Evolutionary conservation across 345 rosid species (phyloP).

Genomic region (Acer campestre): DNA sequence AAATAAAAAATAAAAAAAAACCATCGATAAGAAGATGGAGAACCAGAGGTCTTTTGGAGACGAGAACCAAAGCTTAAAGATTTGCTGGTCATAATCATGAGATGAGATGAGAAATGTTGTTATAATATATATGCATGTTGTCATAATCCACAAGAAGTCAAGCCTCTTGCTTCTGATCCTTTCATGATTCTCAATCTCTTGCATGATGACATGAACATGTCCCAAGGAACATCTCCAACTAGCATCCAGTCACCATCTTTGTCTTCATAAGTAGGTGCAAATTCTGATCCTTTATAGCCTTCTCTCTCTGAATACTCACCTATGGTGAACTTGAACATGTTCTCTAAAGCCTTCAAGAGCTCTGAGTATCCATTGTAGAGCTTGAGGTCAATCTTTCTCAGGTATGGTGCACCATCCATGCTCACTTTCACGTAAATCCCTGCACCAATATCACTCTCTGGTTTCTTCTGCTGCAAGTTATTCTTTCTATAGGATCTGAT

Average conservation of each 20-base stretch:
- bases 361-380: constrained; percentile 55
- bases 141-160: constrained; percentile 54
- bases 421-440: constrained; percentile 83
- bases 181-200: constrained; percentile 87
- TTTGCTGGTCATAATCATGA: constrained; percentile 12
- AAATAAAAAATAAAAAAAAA: constrained; percentile 1
- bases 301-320: constrained; percentile 70
- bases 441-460: constrained; percentile 42
- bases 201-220: constrained; percentile 86
- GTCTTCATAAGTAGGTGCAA: constrained; percentile 77
- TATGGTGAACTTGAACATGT: constrained; percentile 72
- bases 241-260: constrained; percentile 93
- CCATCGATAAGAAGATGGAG: constrained; percentile 20
- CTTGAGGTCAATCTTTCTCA: constrained; percentile 74
- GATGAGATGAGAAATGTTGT: not conserved
- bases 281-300: constrained; percentile 77
- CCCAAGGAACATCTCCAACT: constrained; percentile 89
- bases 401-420: constrained; percentile 89
- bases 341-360: constrained; percentile 61
- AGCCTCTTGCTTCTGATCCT: constrained; percentile 75
- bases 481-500: constrained; percentile 66
- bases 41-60: constrained; percentile 15
- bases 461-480: constrained; percentile 45
- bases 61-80: constrained; percentile 52
- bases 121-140: too few relatives aligned